Evolutionary conservation across 108 stramenopile species (phyloP).

Genomic region (Schizochytrium sp.): DNA sequence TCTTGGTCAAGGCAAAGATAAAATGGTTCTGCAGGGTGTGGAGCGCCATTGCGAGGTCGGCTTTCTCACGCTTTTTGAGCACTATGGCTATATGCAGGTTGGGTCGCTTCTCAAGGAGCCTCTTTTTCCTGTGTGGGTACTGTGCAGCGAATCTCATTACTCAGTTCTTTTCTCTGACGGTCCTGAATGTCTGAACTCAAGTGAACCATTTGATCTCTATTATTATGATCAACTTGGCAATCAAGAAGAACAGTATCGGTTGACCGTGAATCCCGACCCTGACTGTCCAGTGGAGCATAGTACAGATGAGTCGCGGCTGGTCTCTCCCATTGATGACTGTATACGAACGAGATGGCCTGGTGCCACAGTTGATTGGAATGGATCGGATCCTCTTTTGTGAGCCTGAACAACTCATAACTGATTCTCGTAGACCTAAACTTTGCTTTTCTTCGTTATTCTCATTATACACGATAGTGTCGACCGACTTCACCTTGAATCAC

Average conservation of each 20-base stretch:
- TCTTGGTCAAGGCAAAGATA: neutral
- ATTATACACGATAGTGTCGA: no score
- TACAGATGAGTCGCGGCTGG: neutral
- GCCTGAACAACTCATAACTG: neutral
- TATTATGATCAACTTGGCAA: slow-evolving; percentile 72
- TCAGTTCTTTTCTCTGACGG: slow-evolving; percentile 66
- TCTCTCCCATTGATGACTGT: slow-evolving; percentile 57
- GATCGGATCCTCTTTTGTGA: slow-evolving; percentile 57
- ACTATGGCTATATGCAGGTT: slow-evolving; percentile 69
- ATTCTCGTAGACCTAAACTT: neutral
- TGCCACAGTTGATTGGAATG: slow-evolving; percentile 60
- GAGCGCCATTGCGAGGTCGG: slow-evolving; percentile 64
- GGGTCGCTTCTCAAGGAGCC: slow-evolving; percentile 70
- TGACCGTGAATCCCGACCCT: slow-evolving; percentile 43
- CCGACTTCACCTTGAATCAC: no score
- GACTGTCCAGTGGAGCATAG: neutral
- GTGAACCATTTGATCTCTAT: slow-evolving; percentile 60
- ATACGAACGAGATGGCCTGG: slow-evolving; percentile 60
- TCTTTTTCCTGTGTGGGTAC: slow-evolving; percentile 71
- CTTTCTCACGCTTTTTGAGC: slow-evolving; percentile 75
- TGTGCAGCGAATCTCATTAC: slow-evolving; percentile 77
- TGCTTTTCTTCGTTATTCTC: no score
- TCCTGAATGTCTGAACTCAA: neutral
- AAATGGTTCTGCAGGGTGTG: slow-evolving; percentile 67
- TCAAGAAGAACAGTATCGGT: slow-evolving; percentile 68